Evolutionary conservation across 495 filamentous ascomycete genomes (phyloP).

Genomic region (Schizothecium vesticola): DNA sequence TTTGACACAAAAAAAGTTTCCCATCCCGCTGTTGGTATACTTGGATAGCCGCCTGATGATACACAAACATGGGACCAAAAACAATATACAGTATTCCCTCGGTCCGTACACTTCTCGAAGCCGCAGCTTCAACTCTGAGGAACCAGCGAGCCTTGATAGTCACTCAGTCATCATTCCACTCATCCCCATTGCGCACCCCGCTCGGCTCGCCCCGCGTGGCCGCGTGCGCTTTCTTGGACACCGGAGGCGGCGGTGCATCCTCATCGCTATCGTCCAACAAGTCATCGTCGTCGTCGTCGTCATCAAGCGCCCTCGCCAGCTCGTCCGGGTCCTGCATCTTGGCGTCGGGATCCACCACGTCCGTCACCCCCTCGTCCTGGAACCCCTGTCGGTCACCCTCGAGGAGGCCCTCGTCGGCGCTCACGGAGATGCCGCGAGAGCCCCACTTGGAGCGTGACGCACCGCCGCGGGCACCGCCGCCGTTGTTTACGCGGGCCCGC

Average conservation of each 20-base stretch:
- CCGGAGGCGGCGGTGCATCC: background rate
- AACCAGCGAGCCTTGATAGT: background rate
- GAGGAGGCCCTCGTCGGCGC: conserved; percentile 69
- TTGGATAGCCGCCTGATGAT: background rate
- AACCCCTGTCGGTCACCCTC: conserved; percentile 39
- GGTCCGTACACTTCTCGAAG: background rate
- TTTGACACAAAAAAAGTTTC: background rate
- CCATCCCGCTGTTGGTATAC: background rate
- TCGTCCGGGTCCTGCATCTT: conserved; percentile 56
- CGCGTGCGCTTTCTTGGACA: conserved; percentile 1
- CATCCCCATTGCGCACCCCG: conserved; percentile 35
- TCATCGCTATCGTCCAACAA: conserved; percentile 23
- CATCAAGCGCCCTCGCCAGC: conserved; percentile 46
- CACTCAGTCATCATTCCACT: conserved; percentile 37
- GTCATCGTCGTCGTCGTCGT: conserved; percentile 22
- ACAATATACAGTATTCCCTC: background rate
- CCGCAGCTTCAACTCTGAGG: background rate
- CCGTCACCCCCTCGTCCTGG: conserved; percentile 29
- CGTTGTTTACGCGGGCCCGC: conserved; percentile 9
- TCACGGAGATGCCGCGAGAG: conserved; percentile 69
- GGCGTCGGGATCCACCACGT: conserved; percentile 45
- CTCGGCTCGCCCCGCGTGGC: conserved; percentile 18
- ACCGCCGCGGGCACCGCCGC: conserved; percentile 18
- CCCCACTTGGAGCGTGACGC: conserved; percentile 59
- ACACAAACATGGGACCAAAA: background rate